Evolutionary conservation across 179 eudicot genomes (phyloP), one percentile per base, ranked within the genome.

Genomic region (Sideroxylon spinosum): DNA sequence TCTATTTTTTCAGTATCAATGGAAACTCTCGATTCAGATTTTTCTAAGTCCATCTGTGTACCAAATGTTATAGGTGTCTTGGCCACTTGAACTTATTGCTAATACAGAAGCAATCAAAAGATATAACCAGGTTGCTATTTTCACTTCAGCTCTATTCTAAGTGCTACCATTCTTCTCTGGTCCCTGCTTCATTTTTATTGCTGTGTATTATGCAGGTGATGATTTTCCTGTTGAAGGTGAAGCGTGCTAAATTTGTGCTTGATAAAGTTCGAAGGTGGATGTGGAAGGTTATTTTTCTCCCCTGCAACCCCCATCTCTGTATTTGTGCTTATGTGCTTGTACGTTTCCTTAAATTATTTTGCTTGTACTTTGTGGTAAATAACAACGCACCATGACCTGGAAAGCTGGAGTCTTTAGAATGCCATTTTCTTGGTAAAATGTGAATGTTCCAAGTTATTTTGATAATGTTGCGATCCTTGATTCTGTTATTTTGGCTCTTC

Each of bases 31-130:
- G 23, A 26, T 78, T 71, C 25, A 13, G 62, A 71, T 29, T 68
- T n/a, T 56, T 74, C 29, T 20, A 32, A 32, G 53, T 75, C 20
- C 68, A 22, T 64, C 7, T 81, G 29, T 81, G 37, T 55, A 71
- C 23, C 69, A 25, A 64, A 44, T 74, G 69, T 74, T 46, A 64
- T 63, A 95, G 99, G 97, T 95, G 77, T 81, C 98, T 68, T 95
- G 98, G 99, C 99, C 99, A 9, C 96, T 95, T 80, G 98, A 95
- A 81, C 94, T 95, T 80, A 93, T 95, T 81, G 97, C 94, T 70
- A 93, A 95, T 73, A 68, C 85, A 46, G 97, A 93, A 84, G 95
- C 98, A 67, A 83, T 93, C 72, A 92, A 85, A 81, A 95, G 93
- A 80, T 95, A 95, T 85, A 95, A 95, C 82, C 99, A 92, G 99